Evolutionary conservation across 2,329 filamentous ascomycete species (phyloP), one percentile per base, ranked within the genome.

Genomic region (Colletotrichum phormii): DNA sequence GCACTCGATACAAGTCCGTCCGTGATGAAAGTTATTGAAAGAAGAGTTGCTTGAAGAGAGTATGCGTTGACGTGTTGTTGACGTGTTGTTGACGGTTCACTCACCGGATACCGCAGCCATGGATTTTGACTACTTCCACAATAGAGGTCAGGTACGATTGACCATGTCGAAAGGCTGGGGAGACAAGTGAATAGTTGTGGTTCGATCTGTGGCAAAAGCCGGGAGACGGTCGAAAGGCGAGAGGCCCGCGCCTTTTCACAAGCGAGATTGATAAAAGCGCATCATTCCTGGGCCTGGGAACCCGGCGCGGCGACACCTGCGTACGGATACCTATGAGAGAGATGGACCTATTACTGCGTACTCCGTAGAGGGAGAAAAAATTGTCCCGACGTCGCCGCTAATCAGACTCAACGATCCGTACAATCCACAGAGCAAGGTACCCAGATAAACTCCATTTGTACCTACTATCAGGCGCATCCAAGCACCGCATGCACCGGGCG

Each of bases 221-320:
- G 71, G 66, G 71, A 71, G 71, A 73, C 71, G 13, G 71, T 73
- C 71, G 71, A 73, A 71, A 71, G 71, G 71, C 66, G 55, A 71
- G 61, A 73, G 71, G 66, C 55, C 71, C 71, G 71, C 71, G 67
- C 37, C 71, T 73, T 67, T 53, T 54, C 68, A 72, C 71, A 73
- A 73, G 71, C 71, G 71, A 73, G 71, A 73, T 73, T 73, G 71
- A 67, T 72, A 67, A 72, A 67, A 55, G 54, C 66, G 71, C 71
- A 73, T 73, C 71, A 73, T 73, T 73, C 71, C 67, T 71, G 70
- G 70, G 59, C 51, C 62, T 57, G 22, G 46, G 55, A 54, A 46
- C 33, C 62, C 55, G 42, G 42, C 42, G 42, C 42, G 42, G 42
- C 42, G 31, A 49, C 65, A n/a, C 46, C 46, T 15, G 31, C 46